A percentile compares a stretch with the other conserved stretches of the same genome.
Conservation (phyloP, 495 filamentous ascomycete species). For the Penicillium atrosanguineum region DNA sequence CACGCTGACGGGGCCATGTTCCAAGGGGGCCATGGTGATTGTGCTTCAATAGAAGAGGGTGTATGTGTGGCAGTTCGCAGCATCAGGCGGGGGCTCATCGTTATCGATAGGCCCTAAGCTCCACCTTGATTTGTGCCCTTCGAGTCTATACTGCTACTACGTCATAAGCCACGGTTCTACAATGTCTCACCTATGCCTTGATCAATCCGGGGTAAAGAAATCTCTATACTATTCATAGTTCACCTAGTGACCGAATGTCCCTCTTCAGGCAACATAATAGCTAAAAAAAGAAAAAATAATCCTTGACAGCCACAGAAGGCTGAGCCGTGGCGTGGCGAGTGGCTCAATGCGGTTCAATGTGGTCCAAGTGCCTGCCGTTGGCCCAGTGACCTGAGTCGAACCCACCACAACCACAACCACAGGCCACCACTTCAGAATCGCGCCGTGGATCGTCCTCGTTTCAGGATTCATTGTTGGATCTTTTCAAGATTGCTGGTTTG, state of each 20-base stretch:
- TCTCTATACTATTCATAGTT: not conserved
- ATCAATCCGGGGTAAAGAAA: not conserved
- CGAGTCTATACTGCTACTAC: not conserved
- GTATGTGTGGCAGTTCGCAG: not conserved
- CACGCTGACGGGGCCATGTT: constrained; percentile 59
- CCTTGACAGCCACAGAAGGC: not conserved
- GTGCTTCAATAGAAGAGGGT: not conserved
- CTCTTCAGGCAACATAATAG: not conserved
- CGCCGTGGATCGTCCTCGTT: constrained; percentile 15
- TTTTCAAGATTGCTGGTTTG: too few species aligned
- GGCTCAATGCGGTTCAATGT: too few species aligned
- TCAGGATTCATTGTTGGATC: not conserved
- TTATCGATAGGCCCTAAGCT: constrained; percentile 5
- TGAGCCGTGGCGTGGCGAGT: not conserved
- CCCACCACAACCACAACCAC: constrained; percentile 6
- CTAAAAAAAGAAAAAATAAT: not conserved
- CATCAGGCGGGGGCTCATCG: not conserved
- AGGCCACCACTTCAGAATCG: not conserved
- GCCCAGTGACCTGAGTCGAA: constrained; percentile 31
- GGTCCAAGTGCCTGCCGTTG: constrained; percentile 23
- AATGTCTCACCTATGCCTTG: not conserved
- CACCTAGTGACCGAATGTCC: too few species aligned
- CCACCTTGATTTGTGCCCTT: not conserved
- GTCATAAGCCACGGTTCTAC: not conserved
- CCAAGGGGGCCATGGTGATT: constrained; percentile 13